Base-by-base conservation (phyloP, 164 flowering plant genomes). In the Paratinospora sagittata region DNA sequence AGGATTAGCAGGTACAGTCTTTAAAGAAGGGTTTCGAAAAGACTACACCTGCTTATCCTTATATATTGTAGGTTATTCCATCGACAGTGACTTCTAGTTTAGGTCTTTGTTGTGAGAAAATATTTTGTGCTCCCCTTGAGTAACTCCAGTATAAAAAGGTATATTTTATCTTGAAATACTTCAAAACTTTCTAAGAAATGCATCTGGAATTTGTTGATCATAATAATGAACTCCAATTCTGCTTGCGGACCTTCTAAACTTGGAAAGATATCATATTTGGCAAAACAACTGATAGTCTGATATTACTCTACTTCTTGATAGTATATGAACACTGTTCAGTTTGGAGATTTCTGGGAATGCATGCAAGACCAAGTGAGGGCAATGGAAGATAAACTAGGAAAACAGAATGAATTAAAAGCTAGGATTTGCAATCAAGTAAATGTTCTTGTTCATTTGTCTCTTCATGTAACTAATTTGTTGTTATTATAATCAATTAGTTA, bases 21-120 rank as follows among this genome's bases (percentile, higher is more conserved):
- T n/a, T n/a, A n/a, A 21, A 58, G 23, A 58, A 49, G 63, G 10
- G 47, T 13, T 21, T 69, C 65, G 21, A 62, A 61, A 71, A 76
- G 67, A 73, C 63, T 23, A 60, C 61, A 62, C 37, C 63, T 33
- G 33, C 7, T 27, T 19, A 58, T 24, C 16, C 3, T 23, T 12
- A 24, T 45, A 73, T 16, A 19, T 68, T 60, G 13, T 27, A 60
- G 63, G 63, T 60, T 23, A 60, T 23, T 23, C 6, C 3, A 60
- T 60, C 27, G 24, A 7, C 27, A 60, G 6, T 23, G 26, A 60
- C 8, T 23, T 24, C 49, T 52, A 52, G 3, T 47, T 3, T 52
- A 21, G n/a, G 19, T 52, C 58, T 52, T 52, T 52, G n/a, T 0
- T 52, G 16, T 14, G 19, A 52, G 58, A 52, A 52, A 52, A 52